Conservation (phyloP, 768 basidiomycete genomes). For the Austroboletus eburneus region DNA sequence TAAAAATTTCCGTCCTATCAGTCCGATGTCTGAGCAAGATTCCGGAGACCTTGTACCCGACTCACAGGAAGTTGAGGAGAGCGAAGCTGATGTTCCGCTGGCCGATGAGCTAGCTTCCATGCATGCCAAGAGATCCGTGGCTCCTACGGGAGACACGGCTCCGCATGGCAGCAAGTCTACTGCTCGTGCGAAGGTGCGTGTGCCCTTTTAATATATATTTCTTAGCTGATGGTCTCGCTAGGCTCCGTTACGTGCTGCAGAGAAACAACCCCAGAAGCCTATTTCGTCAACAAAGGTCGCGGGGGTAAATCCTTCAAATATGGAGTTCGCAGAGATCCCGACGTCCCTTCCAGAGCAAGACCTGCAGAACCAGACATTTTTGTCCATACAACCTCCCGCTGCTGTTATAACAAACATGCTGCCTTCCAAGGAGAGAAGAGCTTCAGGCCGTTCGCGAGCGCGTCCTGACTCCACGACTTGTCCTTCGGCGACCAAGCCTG, state of each 20-base stretch:
- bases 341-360: conserved; percentile 62
- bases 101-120: conserved; percentile 26
- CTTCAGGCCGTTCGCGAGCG: conserved; percentile 3
- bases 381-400: conserved; percentile 10
- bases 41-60: conserved; percentile 28
- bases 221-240: conserved; percentile 2
- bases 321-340: conserved; percentile 41
- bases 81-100: conserved; percentile 44
- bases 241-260: conserved; percentile 2
- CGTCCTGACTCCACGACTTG: conserved; percentile 2
- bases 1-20: conserved; percentile 16
- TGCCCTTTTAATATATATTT: not conserved
- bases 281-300: not conserved
- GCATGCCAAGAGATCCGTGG: conserved; percentile 7
- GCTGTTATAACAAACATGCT: not conserved
- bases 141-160: conserved; percentile 1
- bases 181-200: conserved; percentile 15
- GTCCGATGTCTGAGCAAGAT: conserved; percentile 21
- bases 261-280: conserved; percentile 10
- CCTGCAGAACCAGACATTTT: conserved; percentile 11
- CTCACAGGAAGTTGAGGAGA: conserved; percentile 28
- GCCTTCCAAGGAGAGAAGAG: conserved; percentile 7
- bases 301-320: conserved; percentile 11
- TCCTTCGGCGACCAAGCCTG: conserved; percentile 5
- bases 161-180: conserved; percentile 5